phyloP scores from a whole-genome alignment of 73 alveolate genomes.

The Tetrahymena thermophila region DNA sequence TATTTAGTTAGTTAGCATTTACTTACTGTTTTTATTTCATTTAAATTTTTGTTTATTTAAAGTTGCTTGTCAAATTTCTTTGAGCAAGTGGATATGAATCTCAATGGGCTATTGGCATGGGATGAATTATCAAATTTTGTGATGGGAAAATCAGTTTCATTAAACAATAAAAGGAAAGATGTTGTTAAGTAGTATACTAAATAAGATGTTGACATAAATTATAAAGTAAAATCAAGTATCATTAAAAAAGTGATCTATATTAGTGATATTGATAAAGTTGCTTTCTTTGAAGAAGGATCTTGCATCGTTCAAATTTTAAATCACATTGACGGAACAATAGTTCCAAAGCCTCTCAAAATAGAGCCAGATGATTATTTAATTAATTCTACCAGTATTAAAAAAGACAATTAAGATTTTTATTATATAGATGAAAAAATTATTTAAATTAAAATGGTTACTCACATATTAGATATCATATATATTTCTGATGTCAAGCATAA shows the following conservation, averaged over 20 bases:
- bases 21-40: neutral
- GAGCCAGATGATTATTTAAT: slow-evolving; percentile 47
- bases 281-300: slow-evolving; percentile 69
- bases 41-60: neutral
- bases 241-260: slow-evolving; percentile 61
- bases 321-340: slow-evolving; percentile 60
- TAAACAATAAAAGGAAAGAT: slow-evolving; percentile 54
- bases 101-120: slow-evolving; percentile 64
- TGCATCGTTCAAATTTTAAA: slow-evolving; percentile 60
- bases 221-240: slow-evolving; percentile 8
- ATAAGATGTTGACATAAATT: slow-evolving; percentile 24
- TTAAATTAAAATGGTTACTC: slow-evolving; percentile 16
- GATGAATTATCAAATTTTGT: slow-evolving; percentile 74
- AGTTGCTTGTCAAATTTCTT: slow-evolving; percentile 18
- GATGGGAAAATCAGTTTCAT: slow-evolving; percentile 65
- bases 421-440: slow-evolving; percentile 14
- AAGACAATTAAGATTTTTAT: slow-evolving; percentile 18
- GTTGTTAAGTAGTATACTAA: slow-evolving; percentile 59
- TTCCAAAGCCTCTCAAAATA: slow-evolving; percentile 58
- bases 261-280: slow-evolving; percentile 60
- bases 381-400: slow-evolving; percentile 12
- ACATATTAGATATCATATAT: slow-evolving; percentile 23
- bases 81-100: slow-evolving; percentile 64
- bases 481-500: slow-evolving; percentile 49
- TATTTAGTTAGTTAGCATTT: too few species aligned